Evolutionary conservation across 2,329 filamentous ascomycete genomes (phyloP).

Genomic region (Cercospora sesami): DNA sequence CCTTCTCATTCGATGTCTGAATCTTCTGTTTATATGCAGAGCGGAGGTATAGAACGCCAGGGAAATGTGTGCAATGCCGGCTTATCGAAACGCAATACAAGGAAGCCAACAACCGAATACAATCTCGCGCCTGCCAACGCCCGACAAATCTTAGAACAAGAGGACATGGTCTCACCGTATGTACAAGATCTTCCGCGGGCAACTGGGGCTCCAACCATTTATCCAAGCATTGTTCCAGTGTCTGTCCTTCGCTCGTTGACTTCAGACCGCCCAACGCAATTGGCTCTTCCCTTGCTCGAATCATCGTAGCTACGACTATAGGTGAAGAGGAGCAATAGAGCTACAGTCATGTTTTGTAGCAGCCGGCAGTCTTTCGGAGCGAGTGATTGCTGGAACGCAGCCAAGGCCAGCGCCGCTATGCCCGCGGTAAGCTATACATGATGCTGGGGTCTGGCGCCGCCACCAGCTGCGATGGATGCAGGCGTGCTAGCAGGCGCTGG

Average conservation of each 20-base stretch:
- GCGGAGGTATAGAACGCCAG: conserved; percentile 32
- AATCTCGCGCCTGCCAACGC: conserved; percentile 15
- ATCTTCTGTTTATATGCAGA: conserved; percentile 18
- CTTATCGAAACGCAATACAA: conserved; percentile 22
- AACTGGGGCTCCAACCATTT: conserved; percentile 5
- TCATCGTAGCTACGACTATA: background rate
- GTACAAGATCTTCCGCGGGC: conserved; percentile 25
- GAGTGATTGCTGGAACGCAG: conserved; percentile 1
- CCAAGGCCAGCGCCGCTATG: conserved; percentile 20
- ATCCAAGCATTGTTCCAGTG: conserved; percentile 1
- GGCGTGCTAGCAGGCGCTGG: conserved; percentile 29
- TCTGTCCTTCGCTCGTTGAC: background rate
- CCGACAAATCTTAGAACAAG: conserved; percentile 13
- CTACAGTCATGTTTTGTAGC: background rate
- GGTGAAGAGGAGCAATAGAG: background rate
- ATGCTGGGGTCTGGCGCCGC: conserved; percentile 17
- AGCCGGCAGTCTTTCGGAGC: background rate
- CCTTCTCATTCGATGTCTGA: background rate
- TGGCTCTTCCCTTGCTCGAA: background rate
- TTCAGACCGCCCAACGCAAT: background rate
- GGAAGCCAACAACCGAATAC: conserved; percentile 5
- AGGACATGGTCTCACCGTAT: conserved; percentile 19
- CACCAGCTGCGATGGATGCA: conserved; percentile 19
- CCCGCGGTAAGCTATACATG: conserved; percentile 27
- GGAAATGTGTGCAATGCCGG: conserved; percentile 24